Conservation (phyloP, 164 flowering plant genomes). For the Aristolochia fimbriata region DNA sequence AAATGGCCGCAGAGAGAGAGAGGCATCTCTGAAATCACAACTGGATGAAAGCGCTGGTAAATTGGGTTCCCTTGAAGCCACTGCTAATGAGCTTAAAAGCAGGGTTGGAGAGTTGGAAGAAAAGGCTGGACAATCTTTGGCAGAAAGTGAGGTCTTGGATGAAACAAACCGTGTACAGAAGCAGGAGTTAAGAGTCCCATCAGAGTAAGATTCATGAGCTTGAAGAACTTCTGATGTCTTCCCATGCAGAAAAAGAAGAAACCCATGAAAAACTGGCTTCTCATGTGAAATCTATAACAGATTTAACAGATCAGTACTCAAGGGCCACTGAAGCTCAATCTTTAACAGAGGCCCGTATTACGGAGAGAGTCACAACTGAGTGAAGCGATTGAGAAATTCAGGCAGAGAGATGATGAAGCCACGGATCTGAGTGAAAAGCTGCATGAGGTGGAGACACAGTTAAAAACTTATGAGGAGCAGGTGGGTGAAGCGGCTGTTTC, state of each 20-base stretch:
- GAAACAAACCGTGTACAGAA: constrained; percentile 62
- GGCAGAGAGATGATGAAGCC: constrained; percentile 39
- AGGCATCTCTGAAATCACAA: constrained; percentile 39
- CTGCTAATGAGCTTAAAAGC: constrained; percentile 41
- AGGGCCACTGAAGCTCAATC: constrained; percentile 41
- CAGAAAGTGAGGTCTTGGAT: constrained; percentile 58
- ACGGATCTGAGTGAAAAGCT: constrained; percentile 51
- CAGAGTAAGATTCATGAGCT: constrained; percentile 47
- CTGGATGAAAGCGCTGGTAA: constrained; percentile 34
- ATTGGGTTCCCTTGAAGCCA: constrained; percentile 32
- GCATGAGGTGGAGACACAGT: constrained; percentile 29
- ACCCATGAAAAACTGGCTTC: constrained; percentile 40
- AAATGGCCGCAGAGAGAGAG: constrained; percentile 33
- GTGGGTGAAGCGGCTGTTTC: constrained; percentile 30
- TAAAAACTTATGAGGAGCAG: constrained; percentile 33
- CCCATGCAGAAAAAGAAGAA: constrained; percentile 48
- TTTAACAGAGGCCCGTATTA: constrained; percentile 27
- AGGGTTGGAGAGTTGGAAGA: constrained; percentile 45
- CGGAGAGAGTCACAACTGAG: constrained; percentile 39
- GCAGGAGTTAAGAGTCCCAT: constrained; percentile 11
- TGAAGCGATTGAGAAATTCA: constrained; percentile 32
- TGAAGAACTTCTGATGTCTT: constrained; percentile 39
- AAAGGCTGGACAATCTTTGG: constrained; percentile 38
- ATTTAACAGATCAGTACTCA: constrained; percentile 53
- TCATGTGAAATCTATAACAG: constrained; percentile 39